Evolutionary conservation across 495 filamentous ascomycete genomes (phyloP), one percentile per base, ranked within the genome.

Genomic region (Cercophora scortea): DNA sequence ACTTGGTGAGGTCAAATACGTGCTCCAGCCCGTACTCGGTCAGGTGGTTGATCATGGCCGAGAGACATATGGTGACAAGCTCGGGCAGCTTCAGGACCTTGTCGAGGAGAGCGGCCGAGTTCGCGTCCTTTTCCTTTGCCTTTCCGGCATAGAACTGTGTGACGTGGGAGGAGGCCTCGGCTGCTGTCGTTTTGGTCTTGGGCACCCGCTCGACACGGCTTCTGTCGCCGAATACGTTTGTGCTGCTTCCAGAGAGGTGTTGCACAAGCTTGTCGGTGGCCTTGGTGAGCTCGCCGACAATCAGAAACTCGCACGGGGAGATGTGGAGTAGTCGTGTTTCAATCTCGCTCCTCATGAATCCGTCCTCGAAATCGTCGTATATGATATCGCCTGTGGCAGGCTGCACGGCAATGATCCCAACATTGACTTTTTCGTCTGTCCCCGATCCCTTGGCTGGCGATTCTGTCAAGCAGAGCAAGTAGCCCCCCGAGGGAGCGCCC

Each of bases 321-420:
- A 99, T 94, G 64, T 99, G 93, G 15, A 99, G 74, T 18, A 99
- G 72, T 40, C 93, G 76, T 0, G 93, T 97, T 70, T 99, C 93
- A 44, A 97, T 88, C 62, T 99, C 93, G 51, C 87, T 89, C 42
- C 93, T 79, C 94, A 97, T 99, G 69, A 97, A 99, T 3, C 94
- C 90, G 60, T 99, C 93, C 59, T 96, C 89, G 57, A 99, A 99
- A 42, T 88, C 84, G 63, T 99, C 93, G 57, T 96, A 93, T 51
- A 97, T 89, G 52, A 99, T 87, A 61, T 97, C 93, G 42, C 93
- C 93, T 0, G 94, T 97, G 0, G 88, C 86, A 18, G 93, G 93
- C 57, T 99, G 93, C 1, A 99, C 93, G 19, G 94, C 93, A 10
- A 99, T 78, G 52, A 99, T 83, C 1, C 94, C 93, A 9, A 97